Evolutionary conservation across 441 rosid species (phyloP).

Genomic region (Erysimum pusillum): DNA sequence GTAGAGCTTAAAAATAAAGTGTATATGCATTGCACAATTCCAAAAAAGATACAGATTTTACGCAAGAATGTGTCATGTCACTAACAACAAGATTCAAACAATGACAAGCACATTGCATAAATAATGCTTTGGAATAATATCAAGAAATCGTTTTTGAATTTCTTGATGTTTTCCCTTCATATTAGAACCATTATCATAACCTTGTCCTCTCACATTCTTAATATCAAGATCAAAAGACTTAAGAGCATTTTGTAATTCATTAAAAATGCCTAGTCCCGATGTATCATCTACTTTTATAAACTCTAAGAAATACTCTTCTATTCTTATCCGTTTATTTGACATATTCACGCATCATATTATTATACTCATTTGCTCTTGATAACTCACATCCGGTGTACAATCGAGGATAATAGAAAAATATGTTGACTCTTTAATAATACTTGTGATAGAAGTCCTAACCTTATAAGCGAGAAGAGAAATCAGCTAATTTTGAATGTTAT

Average conservation of each 20-base stretch:
- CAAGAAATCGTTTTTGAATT: neutral
- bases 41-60: neutral
- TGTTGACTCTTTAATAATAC: neutral
- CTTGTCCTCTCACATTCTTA: neutral
- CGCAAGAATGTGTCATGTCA: neutral
- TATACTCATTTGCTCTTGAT: constrained; percentile 3
- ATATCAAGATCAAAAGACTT: neutral
- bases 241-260: neutral
- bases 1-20: neutral
- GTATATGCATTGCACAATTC: neutral
- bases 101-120: neutral
- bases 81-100: neutral
- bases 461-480: neutral
- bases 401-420: neutral
- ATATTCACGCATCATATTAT: neutral
- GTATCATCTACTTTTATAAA: neutral
- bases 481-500: neutral
- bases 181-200: neutral
- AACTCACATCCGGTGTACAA: neutral
- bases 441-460: neutral
- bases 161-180: constrained; percentile 1
- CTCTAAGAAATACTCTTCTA: neutral
- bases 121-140: neutral
- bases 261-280: neutral
- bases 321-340: neutral